phyloP scores from a whole-genome alignment of 305 asterid genomes.

The Fraxinus dipetala region DNA sequence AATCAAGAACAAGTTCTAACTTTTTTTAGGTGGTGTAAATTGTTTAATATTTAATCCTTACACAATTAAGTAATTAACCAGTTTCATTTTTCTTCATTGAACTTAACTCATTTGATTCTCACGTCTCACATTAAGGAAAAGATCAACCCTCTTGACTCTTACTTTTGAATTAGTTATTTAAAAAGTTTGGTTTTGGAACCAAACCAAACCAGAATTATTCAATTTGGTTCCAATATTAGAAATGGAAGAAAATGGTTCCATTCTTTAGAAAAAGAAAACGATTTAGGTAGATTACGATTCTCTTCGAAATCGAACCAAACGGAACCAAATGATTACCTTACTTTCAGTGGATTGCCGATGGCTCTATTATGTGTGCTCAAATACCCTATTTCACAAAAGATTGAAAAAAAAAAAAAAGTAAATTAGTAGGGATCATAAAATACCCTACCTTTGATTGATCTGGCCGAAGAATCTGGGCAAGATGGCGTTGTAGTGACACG shows the following conservation, averaged over 20 bases:
- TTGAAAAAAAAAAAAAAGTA: not conserved
- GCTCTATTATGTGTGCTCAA: not conserved
- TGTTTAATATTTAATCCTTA: no score
- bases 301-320: not conserved
- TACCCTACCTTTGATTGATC: no score
- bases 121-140: not conserved
- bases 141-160: not conserved
- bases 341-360: not conserved
- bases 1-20: not conserved
- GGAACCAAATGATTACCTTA: no score
- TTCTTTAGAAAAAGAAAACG: no score
- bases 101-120: not conserved
- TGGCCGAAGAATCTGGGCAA: no score
- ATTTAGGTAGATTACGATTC: no score
- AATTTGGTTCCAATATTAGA: not conserved
- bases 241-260: not conserved
- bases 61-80: not conserved
- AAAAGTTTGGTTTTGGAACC: not conserved
- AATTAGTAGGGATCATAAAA: no score
- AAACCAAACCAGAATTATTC: not conserved
- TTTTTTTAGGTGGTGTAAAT: not conserved
- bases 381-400: not conserved
- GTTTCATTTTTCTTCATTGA: not conserved
- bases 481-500: no score
- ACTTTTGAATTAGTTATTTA: not conserved